Conservation (phyloP, 495 filamentous ascomycete genomes). For the Tuber microsphaerosporum region DNA sequence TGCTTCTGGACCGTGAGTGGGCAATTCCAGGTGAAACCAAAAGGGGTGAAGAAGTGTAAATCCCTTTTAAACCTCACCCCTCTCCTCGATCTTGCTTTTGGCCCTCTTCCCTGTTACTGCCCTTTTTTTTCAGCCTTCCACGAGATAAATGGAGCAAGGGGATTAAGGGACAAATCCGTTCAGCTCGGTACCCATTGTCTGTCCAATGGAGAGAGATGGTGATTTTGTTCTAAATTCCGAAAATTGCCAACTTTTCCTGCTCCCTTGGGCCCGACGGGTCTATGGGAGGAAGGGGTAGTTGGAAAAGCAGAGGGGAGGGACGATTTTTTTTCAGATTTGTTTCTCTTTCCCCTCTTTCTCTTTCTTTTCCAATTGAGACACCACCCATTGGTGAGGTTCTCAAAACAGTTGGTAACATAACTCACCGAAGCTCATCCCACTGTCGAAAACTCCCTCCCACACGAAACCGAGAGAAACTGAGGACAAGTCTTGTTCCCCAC, state of each 20-base stretch:
- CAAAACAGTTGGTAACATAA: constrained; percentile 8
- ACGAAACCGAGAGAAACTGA: neutral
- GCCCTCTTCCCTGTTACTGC: neutral
- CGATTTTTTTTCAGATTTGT: constrained; percentile 16
- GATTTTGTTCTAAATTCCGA: constrained; percentile 17
- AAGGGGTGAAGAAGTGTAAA: neutral
- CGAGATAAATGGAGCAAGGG: neutral
- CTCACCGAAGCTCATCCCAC: constrained; percentile 14
- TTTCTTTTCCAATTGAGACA: constrained; percentile 25
- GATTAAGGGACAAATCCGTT: constrained; percentile 22
- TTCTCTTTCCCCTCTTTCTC: neutral
- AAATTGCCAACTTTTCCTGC: constrained; percentile 8
- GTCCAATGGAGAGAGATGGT: neutral
- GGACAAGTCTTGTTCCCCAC: neutral
- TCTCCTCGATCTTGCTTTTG: neutral
- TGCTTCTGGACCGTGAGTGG: neutral
- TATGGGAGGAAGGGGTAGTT: constrained; percentile 11
- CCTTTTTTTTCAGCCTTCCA: neutral
- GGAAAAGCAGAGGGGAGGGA: constrained; percentile 9
- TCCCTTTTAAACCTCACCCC: neutral
- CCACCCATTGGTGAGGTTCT: neutral
- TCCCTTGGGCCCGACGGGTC: constrained; percentile 21
- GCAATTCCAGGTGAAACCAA: neutral
- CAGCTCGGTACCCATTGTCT: neutral
- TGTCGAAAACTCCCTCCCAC: constrained; percentile 10